Evolutionary conservation across 108 stramenopile species (phyloP).

Genomic region (Stephanodiscus triporus): DNA sequence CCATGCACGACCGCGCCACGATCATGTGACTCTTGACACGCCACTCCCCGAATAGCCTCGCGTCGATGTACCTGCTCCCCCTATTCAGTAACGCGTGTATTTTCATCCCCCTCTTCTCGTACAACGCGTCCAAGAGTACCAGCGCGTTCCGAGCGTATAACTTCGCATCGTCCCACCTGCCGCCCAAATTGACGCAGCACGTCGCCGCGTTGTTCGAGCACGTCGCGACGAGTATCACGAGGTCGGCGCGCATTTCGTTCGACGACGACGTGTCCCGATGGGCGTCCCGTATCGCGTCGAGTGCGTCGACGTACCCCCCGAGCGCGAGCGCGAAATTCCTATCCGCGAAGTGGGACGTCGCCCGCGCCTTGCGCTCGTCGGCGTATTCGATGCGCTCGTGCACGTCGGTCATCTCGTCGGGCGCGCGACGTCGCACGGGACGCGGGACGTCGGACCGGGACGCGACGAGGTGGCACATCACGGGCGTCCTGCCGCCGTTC

Average conservation of each 20-base stretch:
- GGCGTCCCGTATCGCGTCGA: slow-evolving; percentile 79
- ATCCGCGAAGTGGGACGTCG: slow-evolving; percentile 48
- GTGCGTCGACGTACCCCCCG: slow-evolving; percentile 58
- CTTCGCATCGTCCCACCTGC: slow-evolving; percentile 58
- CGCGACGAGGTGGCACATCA: slow-evolving; percentile 61
- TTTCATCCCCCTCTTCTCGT: slow-evolving; percentile 62
- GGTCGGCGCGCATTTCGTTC: slow-evolving; percentile 76
- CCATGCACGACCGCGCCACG: slow-evolving; percentile 51
- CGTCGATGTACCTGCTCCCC: slow-evolving; percentile 55
- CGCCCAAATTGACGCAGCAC: slow-evolving; percentile 65
- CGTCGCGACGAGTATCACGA: slow-evolving; percentile 74
- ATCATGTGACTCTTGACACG: slow-evolving; percentile 68
- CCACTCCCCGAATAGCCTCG: slow-evolving; percentile 83
- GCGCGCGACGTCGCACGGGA: slow-evolving; percentile 59
- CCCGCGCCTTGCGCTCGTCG: slow-evolving; percentile 55
- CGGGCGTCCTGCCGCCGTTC: slow-evolving; percentile 54
- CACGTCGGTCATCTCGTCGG: slow-evolving; percentile 73
- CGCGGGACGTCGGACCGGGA: slow-evolving; percentile 37
- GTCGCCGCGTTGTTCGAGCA: slow-evolving; percentile 85
- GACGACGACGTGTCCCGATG: slow-evolving; percentile 52
- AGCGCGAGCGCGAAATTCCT: slow-evolving; percentile 58
- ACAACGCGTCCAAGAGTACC: slow-evolving; percentile 67
- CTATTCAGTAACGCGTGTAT: slow-evolving; percentile 62
- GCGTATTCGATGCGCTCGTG: slow-evolving; percentile 65
- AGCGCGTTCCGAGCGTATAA: slow-evolving; percentile 69